Conservation (phyloP, 2,329 filamentous ascomycete genomes). For the Neonectria magnoliae region DNA sequence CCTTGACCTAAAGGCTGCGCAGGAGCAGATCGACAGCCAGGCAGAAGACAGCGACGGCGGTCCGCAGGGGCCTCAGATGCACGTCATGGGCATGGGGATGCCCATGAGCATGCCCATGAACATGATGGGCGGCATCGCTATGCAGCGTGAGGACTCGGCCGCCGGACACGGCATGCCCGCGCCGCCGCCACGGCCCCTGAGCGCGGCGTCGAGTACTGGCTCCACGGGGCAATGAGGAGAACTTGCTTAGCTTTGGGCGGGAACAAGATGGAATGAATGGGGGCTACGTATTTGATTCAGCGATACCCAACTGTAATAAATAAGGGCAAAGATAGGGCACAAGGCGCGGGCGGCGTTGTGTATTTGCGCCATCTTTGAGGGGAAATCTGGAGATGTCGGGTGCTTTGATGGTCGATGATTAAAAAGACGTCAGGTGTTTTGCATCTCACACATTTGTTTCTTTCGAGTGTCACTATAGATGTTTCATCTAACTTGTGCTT, state of each 20-base stretch:
- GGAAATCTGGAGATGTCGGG: not conserved
- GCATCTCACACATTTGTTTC: not conserved
- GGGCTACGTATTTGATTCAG: slow-evolving; percentile 39
- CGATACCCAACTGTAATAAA: slow-evolving; percentile 44
- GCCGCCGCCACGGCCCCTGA: slow-evolving; percentile 49
- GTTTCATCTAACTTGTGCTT: not conserved
- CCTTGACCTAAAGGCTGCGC: slow-evolving; percentile 57
- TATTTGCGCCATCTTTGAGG: slow-evolving; percentile 15
- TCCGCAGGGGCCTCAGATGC: slow-evolving; percentile 35
- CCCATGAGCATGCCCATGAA: slow-evolving; percentile 37
- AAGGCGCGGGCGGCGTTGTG: slow-evolving; percentile 17
- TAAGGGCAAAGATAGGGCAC: slow-evolving; percentile 35
- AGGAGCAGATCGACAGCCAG: slow-evolving; percentile 51
- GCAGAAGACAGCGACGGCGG: slow-evolving; percentile 48
- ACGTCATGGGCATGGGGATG: slow-evolving; percentile 36
- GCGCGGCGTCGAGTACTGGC: slow-evolving; percentile 55
- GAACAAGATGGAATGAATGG: slow-evolving; percentile 9
- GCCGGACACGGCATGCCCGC: slow-evolving; percentile 40
- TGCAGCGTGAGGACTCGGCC: slow-evolving; percentile 50
- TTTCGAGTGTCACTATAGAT: not conserved
- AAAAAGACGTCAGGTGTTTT: not conserved
- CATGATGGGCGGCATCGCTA: slow-evolving; percentile 51
- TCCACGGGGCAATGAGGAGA: slow-evolving; percentile 51
- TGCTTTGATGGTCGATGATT: slow-evolving; percentile 1
- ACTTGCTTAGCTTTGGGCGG: not conserved